These are phyloP conservation scores for Herpomyces periplanetae DNA, from an alignment of 2,329 filamentous ascomycete genomes.

Conservation along the genomic window DNA sequence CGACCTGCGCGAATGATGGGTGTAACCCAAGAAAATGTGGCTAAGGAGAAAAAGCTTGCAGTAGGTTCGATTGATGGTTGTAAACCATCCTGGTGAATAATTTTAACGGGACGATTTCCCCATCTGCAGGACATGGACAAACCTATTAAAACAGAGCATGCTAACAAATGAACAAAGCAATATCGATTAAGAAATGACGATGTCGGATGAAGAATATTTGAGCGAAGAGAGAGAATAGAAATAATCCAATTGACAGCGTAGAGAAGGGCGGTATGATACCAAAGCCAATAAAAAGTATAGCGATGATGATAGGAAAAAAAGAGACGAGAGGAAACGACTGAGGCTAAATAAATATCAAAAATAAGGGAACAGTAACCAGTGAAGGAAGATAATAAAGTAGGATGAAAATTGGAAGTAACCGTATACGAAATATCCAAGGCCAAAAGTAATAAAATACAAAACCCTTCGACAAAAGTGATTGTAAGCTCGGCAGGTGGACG, in stretches of 20 bases:
- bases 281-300: constrained; percentile 31
- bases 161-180: constrained; percentile 27
- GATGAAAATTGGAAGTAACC: too few relatives aligned
- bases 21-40: constrained; percentile 69
- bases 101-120: constrained; percentile 51
- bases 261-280: constrained; percentile 64
- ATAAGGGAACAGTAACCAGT: too few relatives aligned
- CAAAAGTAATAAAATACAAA: too few relatives aligned
- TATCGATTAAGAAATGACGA: constrained; percentile 21
- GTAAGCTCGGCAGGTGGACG: too few relatives aligned
- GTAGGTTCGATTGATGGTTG: constrained; percentile 53
- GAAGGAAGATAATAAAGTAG: too few relatives aligned
- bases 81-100: constrained; percentile 63
- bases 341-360: too few relatives aligned
- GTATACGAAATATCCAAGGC: too few relatives aligned
- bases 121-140: constrained; percentile 49
- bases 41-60: constrained; percentile 53
- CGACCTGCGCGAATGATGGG: constrained; percentile 59
- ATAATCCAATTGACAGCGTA: constrained; percentile 55
- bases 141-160: constrained; percentile 29
- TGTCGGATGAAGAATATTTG: constrained; percentile 33
- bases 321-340: too few relatives aligned
- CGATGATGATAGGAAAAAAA: too few relatives aligned
- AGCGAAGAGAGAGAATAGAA: constrained; percentile 36
- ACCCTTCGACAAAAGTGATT: too few relatives aligned